phyloP scores from a whole-genome alignment of 768 basidiomycete species.

The Dacryopinax primogenitus region DNA sequence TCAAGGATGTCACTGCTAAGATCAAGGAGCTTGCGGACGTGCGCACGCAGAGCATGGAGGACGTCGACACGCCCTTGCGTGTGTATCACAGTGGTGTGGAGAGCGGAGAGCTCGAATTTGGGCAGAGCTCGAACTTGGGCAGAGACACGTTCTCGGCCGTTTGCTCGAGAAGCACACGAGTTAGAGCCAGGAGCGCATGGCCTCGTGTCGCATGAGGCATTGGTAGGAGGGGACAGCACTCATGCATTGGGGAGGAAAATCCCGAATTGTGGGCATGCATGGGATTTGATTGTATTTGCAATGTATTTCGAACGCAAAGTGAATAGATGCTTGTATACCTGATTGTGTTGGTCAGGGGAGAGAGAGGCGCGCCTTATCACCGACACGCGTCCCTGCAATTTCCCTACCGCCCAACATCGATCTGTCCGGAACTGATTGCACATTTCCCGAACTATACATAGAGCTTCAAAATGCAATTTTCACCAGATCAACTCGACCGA shows the following conservation, averaged over 20 bases:
- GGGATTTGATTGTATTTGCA: background rate
- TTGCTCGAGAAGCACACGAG: slow-evolving; percentile 58
- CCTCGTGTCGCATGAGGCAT: background rate
- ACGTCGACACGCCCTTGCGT: slow-evolving; percentile 92
- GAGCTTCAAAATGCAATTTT: background rate
- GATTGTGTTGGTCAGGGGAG: no score
- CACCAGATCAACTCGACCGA: background rate
- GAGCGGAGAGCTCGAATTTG: slow-evolving; percentile 78
- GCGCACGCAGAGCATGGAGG: slow-evolving; percentile 96
- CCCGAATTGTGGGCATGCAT: background rate
- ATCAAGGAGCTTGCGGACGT: slow-evolving; percentile 99
- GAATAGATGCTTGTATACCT: slow-evolving; percentile 4
- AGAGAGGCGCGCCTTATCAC: no score
- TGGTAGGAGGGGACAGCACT: background rate
- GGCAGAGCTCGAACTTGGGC: slow-evolving; percentile 90
- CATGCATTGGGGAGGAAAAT: background rate
- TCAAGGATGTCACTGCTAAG: slow-evolving; percentile 54
- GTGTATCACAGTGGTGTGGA: slow-evolving; percentile 91
- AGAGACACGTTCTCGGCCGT: slow-evolving; percentile 79
- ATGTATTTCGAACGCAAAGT: background rate
- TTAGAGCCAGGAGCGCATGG: background rate
- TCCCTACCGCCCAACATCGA: no score
- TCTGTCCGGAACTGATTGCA: no score
- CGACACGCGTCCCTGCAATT: no score
- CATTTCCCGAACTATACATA: no score